Percentiles rank a stretch among this genome's conserved stretches.
These are phyloP conservation scores for Rhodomyrtus psidioides DNA, from an alignment of 441 rosid species.

Conservation along the genomic window DNA sequence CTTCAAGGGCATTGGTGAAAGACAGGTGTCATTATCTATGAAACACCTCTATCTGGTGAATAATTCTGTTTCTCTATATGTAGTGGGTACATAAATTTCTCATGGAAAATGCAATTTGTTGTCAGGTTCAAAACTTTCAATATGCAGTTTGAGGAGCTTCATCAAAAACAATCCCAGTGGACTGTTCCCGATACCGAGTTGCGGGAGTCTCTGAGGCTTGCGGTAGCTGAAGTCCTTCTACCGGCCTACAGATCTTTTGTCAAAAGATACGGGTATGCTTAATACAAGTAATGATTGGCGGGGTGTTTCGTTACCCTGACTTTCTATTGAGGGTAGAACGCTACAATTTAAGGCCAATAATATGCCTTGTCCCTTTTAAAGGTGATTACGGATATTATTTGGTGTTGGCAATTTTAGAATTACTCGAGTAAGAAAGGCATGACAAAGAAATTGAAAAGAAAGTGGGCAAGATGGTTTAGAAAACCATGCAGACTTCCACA, in stretches of 20 bases:
- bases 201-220: slow-evolving; percentile 90
- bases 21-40: slow-evolving; percentile 42
- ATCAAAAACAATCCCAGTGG: slow-evolving; percentile 96
- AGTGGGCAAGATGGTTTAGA: background rate
- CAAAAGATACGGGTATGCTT: slow-evolving; percentile 75
- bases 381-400: background rate
- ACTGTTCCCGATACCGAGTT: slow-evolving; percentile 94
- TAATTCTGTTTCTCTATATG: background rate
- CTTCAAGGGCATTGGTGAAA: slow-evolving; percentile 77
- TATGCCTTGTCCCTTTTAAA: background rate
- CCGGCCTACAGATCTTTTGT: slow-evolving; percentile 93
- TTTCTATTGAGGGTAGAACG: background rate
- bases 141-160: slow-evolving; percentile 92
- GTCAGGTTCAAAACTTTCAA: slow-evolving; percentile 88
- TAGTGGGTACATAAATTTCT: background rate
- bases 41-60: background rate
- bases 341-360: background rate
- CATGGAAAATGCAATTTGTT: slow-evolving; percentile 4
- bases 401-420: background rate
- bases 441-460: background rate
- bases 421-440: background rate
- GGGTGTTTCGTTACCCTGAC: background rate
- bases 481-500: background rate
- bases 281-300: background rate
- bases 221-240: slow-evolving; percentile 95